Evolutionary conservation across 73 alveolate genomes (phyloP), one percentile per base, ranked within the genome.

Genomic region (Breviolum minutum): DNA sequence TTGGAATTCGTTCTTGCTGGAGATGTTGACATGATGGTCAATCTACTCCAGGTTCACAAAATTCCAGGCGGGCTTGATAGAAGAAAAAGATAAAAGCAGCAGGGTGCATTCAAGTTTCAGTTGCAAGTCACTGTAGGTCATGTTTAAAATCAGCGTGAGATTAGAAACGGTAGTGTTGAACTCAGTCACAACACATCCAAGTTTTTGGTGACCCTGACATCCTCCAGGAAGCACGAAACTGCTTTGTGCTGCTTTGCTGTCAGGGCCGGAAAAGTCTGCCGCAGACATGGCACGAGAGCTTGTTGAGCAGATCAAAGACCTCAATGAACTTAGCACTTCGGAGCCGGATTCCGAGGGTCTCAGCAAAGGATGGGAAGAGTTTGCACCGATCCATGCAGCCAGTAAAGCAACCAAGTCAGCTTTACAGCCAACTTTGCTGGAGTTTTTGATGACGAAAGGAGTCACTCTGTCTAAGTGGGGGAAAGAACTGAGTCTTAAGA

Each of bases 381-480:
- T 74, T 63, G 90, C 98, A 32, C 98, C 98, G 8, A 74, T 92
- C 60, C 98, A 92, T 27, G 98, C 98, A 11, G 98, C 98, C 30
- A 30, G 90, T 54, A 17, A 22, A 80, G 83, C 90, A 32, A 19
- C 62, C 12, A 48, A 92, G 76, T 30, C 62, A 11, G 91, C 76
- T 9, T 62, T 81, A 30, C 74, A 60, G 91, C 98, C 73, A 26
- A 40, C 24, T 16, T 74, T 92, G 79, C 24, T 92, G 91, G 91
- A 74, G 80, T 60, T 74, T n/a, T 19, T 92, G 80, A 14, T 92
- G 63, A 81, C 54, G 48, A 11, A n/a, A 20, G 81, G 84, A n/a
- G 98, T 66, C 29, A 66, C 26, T 63, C 30, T 92, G 61, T 92
- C 98, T 17, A 40, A 9, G n/a, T 92, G 98, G 98, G 98, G 98